These are phyloP conservation scores for Blastocystis sp. DNA, from an alignment of 352 stramenopile species.

Conservation along the genomic window DNA sequence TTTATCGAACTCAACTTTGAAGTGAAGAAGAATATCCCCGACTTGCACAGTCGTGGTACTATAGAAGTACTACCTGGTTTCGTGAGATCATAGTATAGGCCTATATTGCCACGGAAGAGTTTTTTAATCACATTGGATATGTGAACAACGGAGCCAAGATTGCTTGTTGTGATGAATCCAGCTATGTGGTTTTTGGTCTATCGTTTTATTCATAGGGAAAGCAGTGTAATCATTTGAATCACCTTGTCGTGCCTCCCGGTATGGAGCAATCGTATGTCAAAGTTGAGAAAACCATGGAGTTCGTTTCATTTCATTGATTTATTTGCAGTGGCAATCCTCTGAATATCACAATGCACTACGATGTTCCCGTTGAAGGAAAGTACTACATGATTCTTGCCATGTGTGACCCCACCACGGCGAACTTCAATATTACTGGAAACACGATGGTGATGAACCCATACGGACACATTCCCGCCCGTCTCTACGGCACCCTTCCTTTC, in stretches of 20 bases:
- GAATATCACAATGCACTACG: background rate
- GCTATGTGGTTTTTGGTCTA: background rate
- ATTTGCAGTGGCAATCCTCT: background rate
- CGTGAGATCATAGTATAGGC: background rate
- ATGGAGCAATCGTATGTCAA: conserved; percentile 2
- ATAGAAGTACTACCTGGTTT: background rate
- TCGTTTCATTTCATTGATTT: background rate
- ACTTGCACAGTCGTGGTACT: background rate
- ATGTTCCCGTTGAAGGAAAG: conserved; percentile 17
- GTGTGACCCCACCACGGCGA: background rate
- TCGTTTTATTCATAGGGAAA: background rate
- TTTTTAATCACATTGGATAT: background rate
- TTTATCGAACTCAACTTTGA: background rate
- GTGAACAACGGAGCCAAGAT: background rate
- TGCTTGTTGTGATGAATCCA: background rate
- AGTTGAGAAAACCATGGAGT: background rate
- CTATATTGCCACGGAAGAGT: background rate
- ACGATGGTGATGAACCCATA: conserved; percentile 2
- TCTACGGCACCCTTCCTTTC: conserved; percentile 21
- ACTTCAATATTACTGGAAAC: background rate
- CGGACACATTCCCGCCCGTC: background rate
- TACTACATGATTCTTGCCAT: conserved; percentile 31
- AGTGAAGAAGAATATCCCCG: background rate
- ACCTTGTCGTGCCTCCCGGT: background rate
- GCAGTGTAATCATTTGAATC: background rate